Base-by-base conservation (phyloP, 2,329 filamentous ascomycete genomes). In the Monosporascus sp. region DNA sequence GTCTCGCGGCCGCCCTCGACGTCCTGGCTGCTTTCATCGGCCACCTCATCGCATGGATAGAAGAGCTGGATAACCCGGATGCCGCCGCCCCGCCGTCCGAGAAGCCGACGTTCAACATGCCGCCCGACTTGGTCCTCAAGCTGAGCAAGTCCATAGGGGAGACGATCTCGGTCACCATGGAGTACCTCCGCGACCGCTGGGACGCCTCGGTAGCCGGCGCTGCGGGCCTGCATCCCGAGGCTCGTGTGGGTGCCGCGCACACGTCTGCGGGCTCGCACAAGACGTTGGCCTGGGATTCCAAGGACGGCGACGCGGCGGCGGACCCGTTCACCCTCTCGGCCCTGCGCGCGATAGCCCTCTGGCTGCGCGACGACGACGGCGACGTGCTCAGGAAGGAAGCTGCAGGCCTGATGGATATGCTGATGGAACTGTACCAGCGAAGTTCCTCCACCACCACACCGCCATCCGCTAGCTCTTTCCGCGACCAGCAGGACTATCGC, bases 181-280 rank as follows among this genome's bases (percentile, higher is more conserved):
- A 88, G 68, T 86, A 84, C 64, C 74, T 89, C 2, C 79, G 85
- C 41, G 86, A 89, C 63, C 73, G 85, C n/a, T 88, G 83, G 82
- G 86, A 89, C 63, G 82, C 81, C 5, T 79, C 81, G 2, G 72
- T 81, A n/a, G 79, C 83, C 3, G 85, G 84, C 11, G 80, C 81
- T 7, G 76, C 79, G 65, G 84, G 84, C 3, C 65, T 87, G 7
- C 81, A 87, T 61, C 79, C 78, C 1, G 77, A 79, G 9, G 81
- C 82, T 5, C 77, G 82, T 37, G 56, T 63, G 2, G 72, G 70
- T 14, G 69, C 69, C 2, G 68, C 75, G 15, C 70, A 77, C 40
- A 77, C 76, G 2, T 68, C 69, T 15, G 70, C 70, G 14, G 79
- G 79, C 1, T 73, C 69, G 17, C 71, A 70, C 26, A 70, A 74